Evolutionary conservation across 768 basidiomycete species (phyloP).

Genomic region (Psilocybe cyanescens): DNA sequence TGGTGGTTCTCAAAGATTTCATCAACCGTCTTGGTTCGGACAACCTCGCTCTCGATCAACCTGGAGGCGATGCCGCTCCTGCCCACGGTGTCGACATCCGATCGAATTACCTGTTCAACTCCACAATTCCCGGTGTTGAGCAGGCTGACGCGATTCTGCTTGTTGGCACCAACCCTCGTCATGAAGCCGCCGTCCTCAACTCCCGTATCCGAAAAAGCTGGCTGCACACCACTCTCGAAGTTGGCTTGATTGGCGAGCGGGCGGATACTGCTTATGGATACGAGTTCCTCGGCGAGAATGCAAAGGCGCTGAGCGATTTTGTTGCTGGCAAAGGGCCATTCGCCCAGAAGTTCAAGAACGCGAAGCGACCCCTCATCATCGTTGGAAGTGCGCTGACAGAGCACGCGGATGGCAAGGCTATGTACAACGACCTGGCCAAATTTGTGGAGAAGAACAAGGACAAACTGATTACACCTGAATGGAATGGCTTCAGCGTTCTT

Average conservation of each 20-base stretch:
- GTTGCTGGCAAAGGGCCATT: conserved; percentile 79
- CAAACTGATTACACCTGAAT: conserved; percentile 81
- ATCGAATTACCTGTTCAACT: conserved; percentile 96
- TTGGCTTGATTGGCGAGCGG: conserved; percentile 89
- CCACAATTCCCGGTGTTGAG: conserved; percentile 89
- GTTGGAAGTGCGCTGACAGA: conserved; percentile 88
- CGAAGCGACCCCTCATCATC: conserved; percentile 91
- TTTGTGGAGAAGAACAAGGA: conserved; percentile 80
- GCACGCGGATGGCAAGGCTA: conserved; percentile 80
- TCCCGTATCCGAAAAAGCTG: conserved; percentile 96
- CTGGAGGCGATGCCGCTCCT: conserved; percentile 68
- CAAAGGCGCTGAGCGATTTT: conserved; percentile 78
- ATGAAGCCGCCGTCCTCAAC: conserved; percentile 97
- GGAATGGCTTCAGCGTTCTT: conserved; percentile 94
- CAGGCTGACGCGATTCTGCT: conserved; percentile 91
- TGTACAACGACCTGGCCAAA: conserved; percentile 76
- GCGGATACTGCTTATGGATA: conserved; percentile 94
- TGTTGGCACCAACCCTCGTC: conserved; percentile 95
- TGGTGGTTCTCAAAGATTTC: conserved; percentile 93
- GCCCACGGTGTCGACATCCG: conserved; percentile 87
- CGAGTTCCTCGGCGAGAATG: conserved; percentile 82
- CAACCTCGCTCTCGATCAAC: conserved; percentile 83
- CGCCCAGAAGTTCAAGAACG: conserved; percentile 83
- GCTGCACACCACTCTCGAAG: conserved; percentile 84
- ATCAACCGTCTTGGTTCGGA: conserved; percentile 94